Conservation (phyloP, 495 filamentous ascomycete genomes). For the Penicillium cosmopolitanum region DNA sequence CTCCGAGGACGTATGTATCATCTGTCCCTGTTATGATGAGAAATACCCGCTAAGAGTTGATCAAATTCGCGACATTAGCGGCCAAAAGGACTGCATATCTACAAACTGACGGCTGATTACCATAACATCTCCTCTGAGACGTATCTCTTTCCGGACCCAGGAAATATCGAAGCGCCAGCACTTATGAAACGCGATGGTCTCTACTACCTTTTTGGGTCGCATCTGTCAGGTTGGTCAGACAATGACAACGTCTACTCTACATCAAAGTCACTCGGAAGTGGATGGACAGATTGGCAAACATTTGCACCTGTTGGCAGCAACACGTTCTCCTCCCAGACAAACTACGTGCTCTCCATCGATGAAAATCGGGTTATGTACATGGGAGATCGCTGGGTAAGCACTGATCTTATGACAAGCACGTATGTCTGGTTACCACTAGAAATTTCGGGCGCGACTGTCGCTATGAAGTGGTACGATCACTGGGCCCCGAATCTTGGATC, state of each 20-base stretch:
- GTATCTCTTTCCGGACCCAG: conserved; percentile 43
- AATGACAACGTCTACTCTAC: conserved; percentile 65
- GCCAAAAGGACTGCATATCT: conserved; percentile 1
- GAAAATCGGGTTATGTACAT: conserved; percentile 54
- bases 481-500: background rate
- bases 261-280: conserved; percentile 42
- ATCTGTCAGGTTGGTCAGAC: conserved; percentile 42
- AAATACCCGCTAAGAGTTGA: background rate
- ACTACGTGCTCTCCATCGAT: conserved; percentile 1
- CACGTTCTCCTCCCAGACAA: conserved; percentile 37
- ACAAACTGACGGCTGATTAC: conserved; percentile 2
- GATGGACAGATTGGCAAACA: conserved; percentile 63
- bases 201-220: conserved; percentile 57
- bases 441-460: conserved; percentile 55
- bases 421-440: conserved; percentile 70
- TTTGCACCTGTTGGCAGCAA: conserved; percentile 59
- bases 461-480: conserved; percentile 6
- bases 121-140: conserved; percentile 35
- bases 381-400: conserved; percentile 66
- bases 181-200: conserved; percentile 54
- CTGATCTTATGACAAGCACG: conserved; percentile 61
- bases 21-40: background rate
- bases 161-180: conserved; percentile 46
- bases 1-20: conserved; percentile 57
- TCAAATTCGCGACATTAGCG: background rate